A percentile compares a stretch with the other conserved stretches of the same genome.
These are phyloP conservation scores for Pseudocercospora crystallina DNA, from an alignment of 2,329 filamentous ascomycete genomes.

Conservation along the genomic window DNA sequence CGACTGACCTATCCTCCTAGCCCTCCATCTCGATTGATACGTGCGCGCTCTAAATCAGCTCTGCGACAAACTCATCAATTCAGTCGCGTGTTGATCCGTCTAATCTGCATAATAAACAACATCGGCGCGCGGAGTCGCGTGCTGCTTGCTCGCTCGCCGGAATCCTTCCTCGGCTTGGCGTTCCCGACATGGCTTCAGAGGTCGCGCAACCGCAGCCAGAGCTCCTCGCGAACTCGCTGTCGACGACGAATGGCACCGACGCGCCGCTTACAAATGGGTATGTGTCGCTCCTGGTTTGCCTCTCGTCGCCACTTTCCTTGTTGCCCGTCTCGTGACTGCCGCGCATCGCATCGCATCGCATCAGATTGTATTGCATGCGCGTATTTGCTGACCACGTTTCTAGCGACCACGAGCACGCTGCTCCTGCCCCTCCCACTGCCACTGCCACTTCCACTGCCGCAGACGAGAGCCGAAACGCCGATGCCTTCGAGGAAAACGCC, in stretches of 20 bases:
- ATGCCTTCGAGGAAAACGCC: constrained; percentile 26
- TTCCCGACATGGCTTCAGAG: constrained; percentile 23
- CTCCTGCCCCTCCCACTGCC: background rate
- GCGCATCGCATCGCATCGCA: background rate
- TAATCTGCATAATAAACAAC: background rate
- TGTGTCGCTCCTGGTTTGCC: constrained; percentile 1
- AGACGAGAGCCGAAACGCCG: constrained; percentile 21
- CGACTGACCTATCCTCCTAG: constrained; percentile 9
- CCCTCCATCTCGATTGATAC: constrained; percentile 6
- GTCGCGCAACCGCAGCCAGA: constrained; percentile 22
- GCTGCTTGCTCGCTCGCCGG: constrained; percentile 9
- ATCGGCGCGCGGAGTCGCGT: constrained; percentile 24
- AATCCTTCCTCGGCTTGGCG: background rate
- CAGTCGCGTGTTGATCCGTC: constrained; percentile 10
- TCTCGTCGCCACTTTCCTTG: constrained; percentile 3
- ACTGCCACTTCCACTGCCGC: background rate
- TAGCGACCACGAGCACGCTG: no score
- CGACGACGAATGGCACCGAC: background rate
- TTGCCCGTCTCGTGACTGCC: no score
- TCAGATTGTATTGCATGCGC: constrained; percentile 8
- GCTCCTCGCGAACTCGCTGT: constrained; percentile 7
- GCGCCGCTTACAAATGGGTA: constrained; percentile 25
- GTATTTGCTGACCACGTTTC: background rate
- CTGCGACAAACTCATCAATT: constrained; percentile 8
- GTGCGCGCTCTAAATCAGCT: constrained; percentile 12